Evolutionary conservation across 129 eudicot species (phyloP).

Genomic region (Arctium lappa): DNA sequence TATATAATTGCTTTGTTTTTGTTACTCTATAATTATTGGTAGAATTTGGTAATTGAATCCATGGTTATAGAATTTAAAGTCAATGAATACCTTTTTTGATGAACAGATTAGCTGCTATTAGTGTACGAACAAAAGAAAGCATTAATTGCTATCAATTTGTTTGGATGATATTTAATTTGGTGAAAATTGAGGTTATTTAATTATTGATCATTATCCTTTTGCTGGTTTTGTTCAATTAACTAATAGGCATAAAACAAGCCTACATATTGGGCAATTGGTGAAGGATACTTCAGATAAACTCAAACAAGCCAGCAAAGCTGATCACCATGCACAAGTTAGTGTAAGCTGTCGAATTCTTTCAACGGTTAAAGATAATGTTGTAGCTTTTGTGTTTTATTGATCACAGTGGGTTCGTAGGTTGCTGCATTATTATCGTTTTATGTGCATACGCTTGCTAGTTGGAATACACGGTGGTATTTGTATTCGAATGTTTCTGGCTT

Average conservation of each 20-base stretch:
- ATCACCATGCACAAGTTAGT: conserved; percentile 66
- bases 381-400: background rate
- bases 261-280: conserved; percentile 86
- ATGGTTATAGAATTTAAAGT: background rate
- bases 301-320: conserved; percentile 89
- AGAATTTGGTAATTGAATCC: background rate
- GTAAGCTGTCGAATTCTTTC: conserved; percentile 44
- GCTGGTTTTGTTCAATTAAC: conserved; percentile 2
- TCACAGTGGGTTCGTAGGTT: background rate
- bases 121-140: background rate
- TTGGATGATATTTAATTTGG: background rate
- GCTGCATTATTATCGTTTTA: background rate
- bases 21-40: background rate
- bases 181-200: background rate
- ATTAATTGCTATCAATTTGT: conserved; percentile 6
- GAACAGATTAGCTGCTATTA: background rate
- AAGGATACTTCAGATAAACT: conserved; percentile 92
- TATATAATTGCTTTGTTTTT: background rate
- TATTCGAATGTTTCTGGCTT: background rate
- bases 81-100: background rate
- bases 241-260: conserved; percentile 78
- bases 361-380: background rate
- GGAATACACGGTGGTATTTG: no score
- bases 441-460: background rate
- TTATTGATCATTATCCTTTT: background rate